phyloP scores from a whole-genome alignment of 768 basidiomycete genomes.

The Mrakia hoshinonis region DNA sequence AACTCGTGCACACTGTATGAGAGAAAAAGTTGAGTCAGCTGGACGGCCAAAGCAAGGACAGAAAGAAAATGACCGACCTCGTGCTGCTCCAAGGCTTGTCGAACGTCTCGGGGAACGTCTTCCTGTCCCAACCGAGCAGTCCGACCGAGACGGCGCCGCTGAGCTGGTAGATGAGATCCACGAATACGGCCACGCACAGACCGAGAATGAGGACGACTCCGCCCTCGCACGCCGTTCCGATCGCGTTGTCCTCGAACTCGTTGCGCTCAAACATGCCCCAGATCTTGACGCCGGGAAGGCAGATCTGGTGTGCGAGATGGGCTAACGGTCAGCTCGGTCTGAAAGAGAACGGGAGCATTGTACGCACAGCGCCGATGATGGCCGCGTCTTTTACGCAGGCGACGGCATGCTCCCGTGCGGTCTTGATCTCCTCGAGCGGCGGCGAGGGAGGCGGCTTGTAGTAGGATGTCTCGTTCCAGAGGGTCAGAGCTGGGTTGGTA shows the following conservation, averaged over 20 bases:
- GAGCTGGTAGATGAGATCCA: conserved; percentile 21
- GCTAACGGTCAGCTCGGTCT: no score
- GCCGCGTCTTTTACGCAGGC: not conserved
- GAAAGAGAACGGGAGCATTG: no score
- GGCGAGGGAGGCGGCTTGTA: not conserved
- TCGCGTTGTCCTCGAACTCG: not conserved
- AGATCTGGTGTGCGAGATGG: no score
- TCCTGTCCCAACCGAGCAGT: conserved; percentile 14
- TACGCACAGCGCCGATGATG: not conserved
- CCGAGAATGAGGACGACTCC: not conserved
- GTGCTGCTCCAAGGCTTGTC: conserved; percentile 17
- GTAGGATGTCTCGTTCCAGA: conserved; percentile 14
- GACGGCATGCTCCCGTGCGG: not conserved
- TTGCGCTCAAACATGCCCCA: not conserved
- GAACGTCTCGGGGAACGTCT: conserved; percentile 20
- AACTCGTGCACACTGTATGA: conserved; percentile 6
- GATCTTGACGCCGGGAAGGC: not conserved
- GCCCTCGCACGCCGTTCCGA: not conserved
- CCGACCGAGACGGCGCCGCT: conserved; percentile 2
- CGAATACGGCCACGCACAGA: conserved; percentile 18
- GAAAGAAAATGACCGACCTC: not conserved
- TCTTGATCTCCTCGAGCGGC: not conserved
- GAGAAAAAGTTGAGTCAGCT: not conserved
- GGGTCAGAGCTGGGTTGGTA: conserved; percentile 18
- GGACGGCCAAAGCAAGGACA: not conserved